Conservation (phyloP, 371 early-diverging fungal genomes). For the Mortierella sp. region DNA sequence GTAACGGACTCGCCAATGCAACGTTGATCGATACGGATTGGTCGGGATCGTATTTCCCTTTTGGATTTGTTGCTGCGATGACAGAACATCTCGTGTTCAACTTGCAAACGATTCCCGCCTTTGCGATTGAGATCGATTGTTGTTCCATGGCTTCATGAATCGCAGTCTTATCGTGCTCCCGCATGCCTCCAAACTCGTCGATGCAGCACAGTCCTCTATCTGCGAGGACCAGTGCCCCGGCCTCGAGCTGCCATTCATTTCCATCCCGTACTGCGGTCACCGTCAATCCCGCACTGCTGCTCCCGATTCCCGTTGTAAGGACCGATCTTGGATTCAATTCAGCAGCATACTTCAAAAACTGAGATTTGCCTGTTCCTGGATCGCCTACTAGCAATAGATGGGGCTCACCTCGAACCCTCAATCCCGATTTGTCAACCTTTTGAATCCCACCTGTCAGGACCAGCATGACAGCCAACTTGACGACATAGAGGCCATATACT, state of each 20-base stretch:
- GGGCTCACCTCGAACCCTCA: slow-evolving; percentile 78
- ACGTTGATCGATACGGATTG: slow-evolving; percentile 70
- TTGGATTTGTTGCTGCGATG: slow-evolving; percentile 84
- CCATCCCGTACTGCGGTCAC: slow-evolving; percentile 78
- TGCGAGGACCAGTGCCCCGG: slow-evolving; percentile 81
- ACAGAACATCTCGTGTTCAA: slow-evolving; percentile 83
- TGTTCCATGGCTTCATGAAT: slow-evolving; percentile 92
- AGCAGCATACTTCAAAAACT: slow-evolving; percentile 77
- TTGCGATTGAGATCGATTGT: slow-evolving; percentile 70
- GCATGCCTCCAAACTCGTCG: slow-evolving; percentile 83
- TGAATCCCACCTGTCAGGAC: slow-evolving; percentile 70
- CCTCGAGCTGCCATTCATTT: slow-evolving; percentile 80
- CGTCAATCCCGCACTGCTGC: slow-evolving; percentile 86
- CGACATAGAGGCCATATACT: slow-evolving; percentile 69
- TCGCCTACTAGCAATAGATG: slow-evolving; percentile 87
- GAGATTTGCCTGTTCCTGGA: slow-evolving; percentile 89
- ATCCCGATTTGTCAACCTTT: slow-evolving; percentile 58
- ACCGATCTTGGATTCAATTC: slow-evolving; percentile 70
- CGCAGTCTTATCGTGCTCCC: slow-evolving; percentile 75
- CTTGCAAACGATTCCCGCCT: slow-evolving; percentile 85
- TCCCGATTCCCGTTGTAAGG: slow-evolving; percentile 83
- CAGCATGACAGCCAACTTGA: slow-evolving; percentile 73
- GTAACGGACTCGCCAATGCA: slow-evolving; percentile 71
- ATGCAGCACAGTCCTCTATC: slow-evolving; percentile 84
- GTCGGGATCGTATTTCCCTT: slow-evolving; percentile 71